Percentiles rank a stretch among this genome's conserved stretches.
These are phyloP conservation scores for Pythium chondricola DNA, from an alignment of 352 stramenopile species.

Conservation along the genomic window DNA sequence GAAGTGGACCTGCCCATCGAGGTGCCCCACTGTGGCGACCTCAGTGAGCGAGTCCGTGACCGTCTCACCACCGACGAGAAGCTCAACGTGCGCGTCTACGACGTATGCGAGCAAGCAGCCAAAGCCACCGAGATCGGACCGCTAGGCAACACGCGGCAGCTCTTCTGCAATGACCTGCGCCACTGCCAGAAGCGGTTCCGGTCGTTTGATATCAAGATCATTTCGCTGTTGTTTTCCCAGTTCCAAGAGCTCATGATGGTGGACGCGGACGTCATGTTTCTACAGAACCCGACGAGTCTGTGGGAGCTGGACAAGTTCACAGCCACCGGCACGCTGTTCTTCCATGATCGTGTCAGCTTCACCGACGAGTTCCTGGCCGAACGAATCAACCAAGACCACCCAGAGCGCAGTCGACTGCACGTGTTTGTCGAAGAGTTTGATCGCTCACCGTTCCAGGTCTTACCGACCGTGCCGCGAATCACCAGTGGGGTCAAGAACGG, in stretches of 20 bases:
- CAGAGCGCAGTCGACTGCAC: slow-evolving; percentile 30
- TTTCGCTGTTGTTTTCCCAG: slow-evolving; percentile 51
- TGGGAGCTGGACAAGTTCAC: slow-evolving; percentile 49
- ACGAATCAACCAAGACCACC: slow-evolving; percentile 16
- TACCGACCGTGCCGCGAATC: slow-evolving; percentile 27
- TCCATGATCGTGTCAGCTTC: slow-evolving; percentile 54
- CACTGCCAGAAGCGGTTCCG: slow-evolving; percentile 45
- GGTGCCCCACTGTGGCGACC: slow-evolving; percentile 62
- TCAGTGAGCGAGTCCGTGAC: slow-evolving; percentile 31
- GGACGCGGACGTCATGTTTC: slow-evolving; percentile 65
- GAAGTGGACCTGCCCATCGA: slow-evolving; percentile 55
- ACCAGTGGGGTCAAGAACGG: neutral
- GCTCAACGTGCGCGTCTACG: slow-evolving; percentile 54
- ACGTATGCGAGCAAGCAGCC: slow-evolving; percentile 46
- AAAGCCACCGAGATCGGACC: slow-evolving; percentile 18
- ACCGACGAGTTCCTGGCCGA: slow-evolving; percentile 36
- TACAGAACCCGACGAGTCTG: slow-evolving; percentile 46
- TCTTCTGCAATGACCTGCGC: slow-evolving; percentile 46
- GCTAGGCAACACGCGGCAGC: slow-evolving; percentile 12
- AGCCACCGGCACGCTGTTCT: slow-evolving; percentile 58
- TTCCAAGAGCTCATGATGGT: slow-evolving; percentile 73
- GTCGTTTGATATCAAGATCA: slow-evolving; percentile 59
- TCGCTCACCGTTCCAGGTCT: slow-evolving; percentile 28
- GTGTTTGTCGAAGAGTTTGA: slow-evolving; percentile 54
- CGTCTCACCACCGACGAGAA: slow-evolving; percentile 25